Evolutionary conservation across 2,329 filamentous ascomycete species (phyloP), one percentile per base, ranked within the genome.

Genomic region (Stemphylium lycopersici): DNA sequence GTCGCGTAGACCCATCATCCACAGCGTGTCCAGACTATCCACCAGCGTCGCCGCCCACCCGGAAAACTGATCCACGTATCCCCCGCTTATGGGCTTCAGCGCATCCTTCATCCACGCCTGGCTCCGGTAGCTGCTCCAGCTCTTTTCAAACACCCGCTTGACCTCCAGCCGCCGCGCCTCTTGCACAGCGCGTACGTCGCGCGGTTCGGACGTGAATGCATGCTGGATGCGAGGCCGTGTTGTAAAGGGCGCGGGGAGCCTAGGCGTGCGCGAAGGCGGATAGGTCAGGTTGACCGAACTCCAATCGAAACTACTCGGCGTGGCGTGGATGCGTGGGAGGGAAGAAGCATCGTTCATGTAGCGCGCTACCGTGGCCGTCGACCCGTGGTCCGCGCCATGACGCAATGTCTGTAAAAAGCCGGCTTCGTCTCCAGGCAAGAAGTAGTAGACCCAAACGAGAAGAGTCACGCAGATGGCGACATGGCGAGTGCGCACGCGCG

Each of bases 31-130:
- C 16, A 80, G 66, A 24, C 74, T 74, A 57, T 80, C 78, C 11
- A 81, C 77, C 32, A 81, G 52, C 6, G 74, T 80, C 4, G 78
- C 79, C 26, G 74, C 78, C 79, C 79, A 81, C 24, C 79, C 79
- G 4, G 79, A 78, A 55, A 80, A 81, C 6, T 72, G 69, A 55
- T 80, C 69, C n/a, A 67, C 66, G 3, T 62, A 66, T 10, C 64
- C 58, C 4, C 76, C 77, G 22, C 70, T 72, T 3, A 80, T 57
- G 2, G 79, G 79, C 22, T 66, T 69, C 11, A 81, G 66, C 61
- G 81, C 80, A 53, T 82, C 80, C 45, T 76, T 69, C 59, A 73
- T 72, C 79, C 79, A 82, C 24, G 80, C 79, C 49, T 73, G 67
- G 39, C 71, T 56, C 47, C 70, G 74, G 62, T 82, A 82, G 42